phyloP scores from a whole-genome alignment of 2,329 filamentous ascomycete genomes.

The Calonectria henricotiae region DNA sequence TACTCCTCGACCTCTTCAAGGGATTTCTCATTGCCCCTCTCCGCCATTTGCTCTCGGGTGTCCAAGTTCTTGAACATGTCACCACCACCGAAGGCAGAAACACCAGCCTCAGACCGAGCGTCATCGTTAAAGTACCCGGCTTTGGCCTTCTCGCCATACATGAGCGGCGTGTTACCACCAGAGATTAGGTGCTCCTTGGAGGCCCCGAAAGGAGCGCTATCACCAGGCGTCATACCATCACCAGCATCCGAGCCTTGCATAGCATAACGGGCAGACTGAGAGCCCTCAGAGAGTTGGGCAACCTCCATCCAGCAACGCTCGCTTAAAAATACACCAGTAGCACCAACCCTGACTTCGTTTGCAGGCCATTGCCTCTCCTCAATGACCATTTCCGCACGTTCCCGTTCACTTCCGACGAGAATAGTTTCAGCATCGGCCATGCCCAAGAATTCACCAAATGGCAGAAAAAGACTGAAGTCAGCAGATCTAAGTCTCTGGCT shows the following conservation, averaged over 20 bases:
- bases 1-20: slow-evolving; percentile 92
- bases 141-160: slow-evolving; percentile 82
- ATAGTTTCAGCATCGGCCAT: slow-evolving; percentile 87
- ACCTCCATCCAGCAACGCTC: slow-evolving; percentile 97
- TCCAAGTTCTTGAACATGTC: slow-evolving; percentile 99
- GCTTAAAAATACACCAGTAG: slow-evolving; percentile 95
- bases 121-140: slow-evolving; percentile 93
- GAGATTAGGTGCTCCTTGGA: slow-evolving; percentile 75
- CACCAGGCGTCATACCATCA: slow-evolving; percentile 73
- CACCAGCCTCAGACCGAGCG: slow-evolving; percentile 90
- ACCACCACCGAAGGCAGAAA: slow-evolving; percentile 90
- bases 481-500: slow-evolving; percentile 93
- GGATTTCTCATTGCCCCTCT: slow-evolving; percentile 92
- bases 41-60: slow-evolving; percentile 93
- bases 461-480: slow-evolving; percentile 96
- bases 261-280: slow-evolving; percentile 62
- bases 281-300: slow-evolving; percentile 79
- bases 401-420: slow-evolving; percentile 91
- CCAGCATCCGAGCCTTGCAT: slow-evolving; percentile 71
- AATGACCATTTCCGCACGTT: slow-evolving; percentile 92
- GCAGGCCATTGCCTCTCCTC: slow-evolving; percentile 93
- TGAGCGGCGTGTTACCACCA: slow-evolving; percentile 71
- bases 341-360: slow-evolving; percentile 92
- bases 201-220: slow-evolving; percentile 74
- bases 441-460: slow-evolving; percentile 95